Evolutionary conservation across 2,329 filamentous ascomycete genomes (phyloP), one percentile per base, ranked within the genome.

Genomic region (Canariomyces notabilis): DNA sequence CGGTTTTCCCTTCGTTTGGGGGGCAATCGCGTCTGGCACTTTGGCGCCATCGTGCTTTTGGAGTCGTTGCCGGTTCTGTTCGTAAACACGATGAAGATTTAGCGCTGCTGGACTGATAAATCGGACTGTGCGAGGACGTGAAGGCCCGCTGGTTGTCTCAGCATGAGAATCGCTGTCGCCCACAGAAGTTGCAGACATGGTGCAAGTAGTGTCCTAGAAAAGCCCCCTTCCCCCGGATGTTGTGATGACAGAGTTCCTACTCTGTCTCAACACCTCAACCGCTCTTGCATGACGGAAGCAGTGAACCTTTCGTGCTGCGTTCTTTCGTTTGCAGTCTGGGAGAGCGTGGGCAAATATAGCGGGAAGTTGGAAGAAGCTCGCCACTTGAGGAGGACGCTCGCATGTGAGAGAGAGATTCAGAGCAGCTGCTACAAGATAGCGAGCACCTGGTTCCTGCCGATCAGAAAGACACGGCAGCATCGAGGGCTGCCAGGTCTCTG

Each of bases 1-100:
- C 26, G 93, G 93, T 65, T 93, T 94, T 67, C 76, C 76, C 60
- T 83, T 83, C 21, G 71, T 67, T 18, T 74, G 67, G 44, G 67
- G 65, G 44, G 71, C 71, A 11, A 70, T 62, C n/a, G 68, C 64
- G 38, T 75, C 73, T 14, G 64, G 63, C 39, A 67, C 64, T 51
- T 73, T 74, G 35, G 62, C 57, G 37, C 65, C 71, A 67, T 79
- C 68, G 46, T 73, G 72, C 52, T 68, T 73, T 42, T 74, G 70
- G 36, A 73, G 65, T 61, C 69, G 72, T 57, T 72, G 67, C 49
- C 70, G 71, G 59, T 78, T 79, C 80, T 83, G 80, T 67, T 79
- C 70, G 59, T 76, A 72, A 52, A 83, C 67, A 73, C 74, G 76
- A 70, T 76, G 73, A 60, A 83, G 77, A 65, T 74, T 83, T 74